These are phyloP conservation scores for Mortierella sp. DNA, from an alignment of 371 early-diverging fungal species.

Conservation along the genomic window DNA sequence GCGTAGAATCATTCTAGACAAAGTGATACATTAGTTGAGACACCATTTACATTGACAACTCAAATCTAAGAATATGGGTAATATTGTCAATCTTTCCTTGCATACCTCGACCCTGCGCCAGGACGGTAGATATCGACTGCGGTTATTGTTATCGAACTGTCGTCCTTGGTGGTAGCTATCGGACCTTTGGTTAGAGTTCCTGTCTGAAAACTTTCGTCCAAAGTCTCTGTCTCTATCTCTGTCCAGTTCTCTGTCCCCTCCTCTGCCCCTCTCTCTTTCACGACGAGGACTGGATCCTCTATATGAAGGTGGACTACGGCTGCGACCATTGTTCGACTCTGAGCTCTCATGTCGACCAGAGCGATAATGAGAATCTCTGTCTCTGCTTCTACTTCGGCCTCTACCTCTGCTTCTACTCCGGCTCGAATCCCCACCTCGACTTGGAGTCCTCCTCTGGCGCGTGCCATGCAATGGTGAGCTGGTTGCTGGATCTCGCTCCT, in stretches of 20 bases:
- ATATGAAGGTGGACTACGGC: constrained; percentile 23
- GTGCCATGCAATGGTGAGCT: not conserved
- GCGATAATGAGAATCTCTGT: not conserved
- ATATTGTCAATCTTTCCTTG: not conserved
- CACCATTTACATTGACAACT: not conserved
- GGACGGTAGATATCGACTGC: constrained; percentile 1
- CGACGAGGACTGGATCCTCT: not conserved
- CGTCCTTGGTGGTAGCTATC: not conserved
- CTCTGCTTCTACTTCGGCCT: constrained; percentile 24
- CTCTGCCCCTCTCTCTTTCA: constrained; percentile 6
- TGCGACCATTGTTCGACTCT: constrained; percentile 10
- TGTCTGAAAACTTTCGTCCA: constrained; percentile 4
- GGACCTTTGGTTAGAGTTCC: not conserved
- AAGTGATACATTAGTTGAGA: not conserved
- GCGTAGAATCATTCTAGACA: constrained; percentile 15
- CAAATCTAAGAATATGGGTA: not conserved
- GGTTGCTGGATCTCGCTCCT: not conserved
- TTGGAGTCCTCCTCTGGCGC: constrained; percentile 11
- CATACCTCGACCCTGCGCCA: constrained; percentile 15
- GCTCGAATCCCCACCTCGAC: constrained; percentile 5
- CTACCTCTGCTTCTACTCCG: constrained; percentile 17
- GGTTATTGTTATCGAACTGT: not conserved
- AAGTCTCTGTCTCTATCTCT: constrained; percentile 6
- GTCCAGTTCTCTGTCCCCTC: not conserved
- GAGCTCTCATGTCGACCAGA: constrained; percentile 1